phyloP scores from a whole-genome alignment of 2,329 filamentous ascomycete genomes.

The Colletotrichum gigasporum region DNA sequence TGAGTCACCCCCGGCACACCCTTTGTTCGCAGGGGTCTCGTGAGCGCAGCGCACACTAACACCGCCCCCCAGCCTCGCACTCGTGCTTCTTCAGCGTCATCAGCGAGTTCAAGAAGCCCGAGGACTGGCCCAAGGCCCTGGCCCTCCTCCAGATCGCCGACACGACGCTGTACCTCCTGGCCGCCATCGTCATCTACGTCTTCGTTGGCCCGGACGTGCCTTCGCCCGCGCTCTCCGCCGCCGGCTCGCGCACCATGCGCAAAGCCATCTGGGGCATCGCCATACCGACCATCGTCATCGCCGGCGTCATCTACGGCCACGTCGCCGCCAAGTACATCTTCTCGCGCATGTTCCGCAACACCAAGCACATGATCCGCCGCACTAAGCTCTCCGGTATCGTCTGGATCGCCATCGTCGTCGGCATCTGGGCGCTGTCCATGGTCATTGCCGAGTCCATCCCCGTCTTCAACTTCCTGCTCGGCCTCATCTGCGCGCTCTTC shows the following conservation, averaged over 20 bases:
- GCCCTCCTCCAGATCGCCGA: constrained; percentile 63
- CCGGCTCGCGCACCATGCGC: constrained; percentile 58
- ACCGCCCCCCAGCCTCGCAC: constrained; percentile 53
- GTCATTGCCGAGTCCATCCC: constrained; percentile 76
- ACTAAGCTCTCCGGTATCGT: constrained; percentile 60
- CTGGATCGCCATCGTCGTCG: constrained; percentile 67
- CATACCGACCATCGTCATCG: constrained; percentile 75
- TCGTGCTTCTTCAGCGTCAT: constrained; percentile 76
- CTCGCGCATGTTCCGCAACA: constrained; percentile 68
- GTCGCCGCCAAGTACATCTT: constrained; percentile 75
- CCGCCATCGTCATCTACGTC: constrained; percentile 73
- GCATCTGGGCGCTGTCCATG: constrained; percentile 70
- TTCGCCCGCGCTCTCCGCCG: constrained; percentile 73
- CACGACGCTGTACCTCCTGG: constrained; percentile 69
- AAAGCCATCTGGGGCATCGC: constrained; percentile 76
- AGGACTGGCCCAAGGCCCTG: constrained; percentile 64
- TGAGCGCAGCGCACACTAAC: neutral
- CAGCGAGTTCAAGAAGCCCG: constrained; percentile 69
- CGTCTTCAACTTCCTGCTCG: constrained; percentile 72
- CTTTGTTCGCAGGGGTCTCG: neutral
- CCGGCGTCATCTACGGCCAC: constrained; percentile 75
- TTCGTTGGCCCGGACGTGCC: constrained; percentile 70
- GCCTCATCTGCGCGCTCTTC: constrained; percentile 70
- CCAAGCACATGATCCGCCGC: constrained; percentile 61
- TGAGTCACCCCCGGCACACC: constrained; percentile 30